Conservation (phyloP, 208 protist species). For the Leishmania lainsoni region DNA sequence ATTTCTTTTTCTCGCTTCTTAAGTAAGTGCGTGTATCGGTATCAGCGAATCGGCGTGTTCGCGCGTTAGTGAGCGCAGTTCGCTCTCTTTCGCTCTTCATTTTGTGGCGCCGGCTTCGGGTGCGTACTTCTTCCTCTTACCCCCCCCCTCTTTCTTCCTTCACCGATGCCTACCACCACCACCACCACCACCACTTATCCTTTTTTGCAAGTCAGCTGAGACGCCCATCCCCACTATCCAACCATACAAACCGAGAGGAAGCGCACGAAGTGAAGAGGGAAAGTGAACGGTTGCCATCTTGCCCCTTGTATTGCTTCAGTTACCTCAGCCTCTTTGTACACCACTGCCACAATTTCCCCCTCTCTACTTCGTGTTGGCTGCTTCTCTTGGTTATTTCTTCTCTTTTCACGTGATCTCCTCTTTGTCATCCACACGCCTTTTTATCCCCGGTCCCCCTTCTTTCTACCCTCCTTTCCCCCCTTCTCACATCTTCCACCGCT, state of each 20-base stretch:
- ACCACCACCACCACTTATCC: not conserved
- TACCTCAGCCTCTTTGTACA: not conserved
- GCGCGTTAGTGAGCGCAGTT: not conserved
- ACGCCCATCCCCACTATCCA: not conserved
- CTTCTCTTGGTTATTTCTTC: not conserved
- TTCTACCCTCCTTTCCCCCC: not conserved
- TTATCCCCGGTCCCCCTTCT: not conserved
- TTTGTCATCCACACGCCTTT: not conserved
- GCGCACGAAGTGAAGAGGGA: not conserved
- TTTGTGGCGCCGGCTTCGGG: not conserved
- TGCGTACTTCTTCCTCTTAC: not conserved
- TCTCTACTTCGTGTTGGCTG: not conserved
- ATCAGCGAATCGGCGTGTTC: not conserved
- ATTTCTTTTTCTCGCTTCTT: not conserved
- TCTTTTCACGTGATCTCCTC: not conserved
- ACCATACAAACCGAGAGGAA: not conserved
- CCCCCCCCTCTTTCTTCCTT: not conserved
- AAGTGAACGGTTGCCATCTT: not conserved
- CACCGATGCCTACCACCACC: not conserved
- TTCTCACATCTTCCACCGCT: not conserved
- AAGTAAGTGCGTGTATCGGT: not conserved
- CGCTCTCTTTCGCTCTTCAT: not conserved
- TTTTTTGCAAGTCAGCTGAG: not conserved
- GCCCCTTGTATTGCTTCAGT: not conserved
- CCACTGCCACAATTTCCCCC: not conserved